Base-by-base conservation (phyloP, 108 stramenopile species). In the Conticribra weissflogii region DNA sequence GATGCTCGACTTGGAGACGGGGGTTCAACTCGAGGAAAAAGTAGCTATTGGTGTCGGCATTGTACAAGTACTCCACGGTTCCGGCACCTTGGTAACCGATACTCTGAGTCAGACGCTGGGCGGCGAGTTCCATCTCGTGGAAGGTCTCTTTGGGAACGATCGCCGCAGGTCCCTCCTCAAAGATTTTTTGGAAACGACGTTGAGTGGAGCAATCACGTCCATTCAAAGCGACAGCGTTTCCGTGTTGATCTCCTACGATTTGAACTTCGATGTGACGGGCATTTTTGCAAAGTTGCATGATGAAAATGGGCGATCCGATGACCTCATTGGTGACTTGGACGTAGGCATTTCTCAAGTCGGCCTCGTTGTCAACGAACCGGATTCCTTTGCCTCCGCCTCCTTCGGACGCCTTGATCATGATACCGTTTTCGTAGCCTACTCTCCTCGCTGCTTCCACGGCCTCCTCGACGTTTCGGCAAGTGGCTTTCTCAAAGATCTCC, bases 321-420 rank as follows among this genome's bases (percentile, higher is more conserved):
- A 97, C 97, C 72, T 98, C 98, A 73, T 95, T 96, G 54, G 85
- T 72, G 16, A 98, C 96, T 71, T 97, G 96, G 53, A 89, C 79
- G 76, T 83, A 94, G 57, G 90, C 91, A 69, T 92, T 89, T 51
- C 77, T 66, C 53, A 92, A 63, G 71, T 96, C 92, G 17, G 85
- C 88, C 81, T 93, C 93, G 75, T 92, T 94, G 63, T 93, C 87
- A 22, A 93, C 88, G 75, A 96, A 97, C 61, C 99, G 96, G 78
- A 99, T 99, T 72, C 98, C 99, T 81, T 98, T 98, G 55, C 98
- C 98, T 59, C 98, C 98, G 31, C 97, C 98, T 45, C 98, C 98
- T 78, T 98, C 98, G 59, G 94, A 96, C 46, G 98, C 98, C 88
- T 98, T 98, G 79, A 98, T 89, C 98, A 98, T 98, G 72, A 98